Evolutionary conservation across 495 filamentous ascomycete genomes (phyloP).

Genomic region (Entonaema liquescens): DNA sequence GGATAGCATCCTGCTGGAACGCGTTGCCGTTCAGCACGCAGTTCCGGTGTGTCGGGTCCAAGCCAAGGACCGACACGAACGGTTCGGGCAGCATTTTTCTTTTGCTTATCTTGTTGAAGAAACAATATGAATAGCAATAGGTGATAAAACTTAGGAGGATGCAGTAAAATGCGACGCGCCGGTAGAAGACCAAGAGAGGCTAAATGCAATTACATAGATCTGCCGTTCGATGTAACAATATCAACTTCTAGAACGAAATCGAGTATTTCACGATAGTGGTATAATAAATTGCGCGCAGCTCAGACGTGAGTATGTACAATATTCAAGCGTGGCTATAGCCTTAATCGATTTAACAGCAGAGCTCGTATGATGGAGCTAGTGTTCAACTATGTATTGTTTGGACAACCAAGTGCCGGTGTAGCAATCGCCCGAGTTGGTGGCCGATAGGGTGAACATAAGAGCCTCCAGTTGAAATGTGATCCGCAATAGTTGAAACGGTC

Average conservation of each 20-base stretch:
- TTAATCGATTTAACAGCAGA: conserved; percentile 1
- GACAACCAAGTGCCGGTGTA: conserved; percentile 30
- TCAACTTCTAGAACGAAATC: conserved; percentile 25
- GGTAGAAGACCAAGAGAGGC: conserved; percentile 22
- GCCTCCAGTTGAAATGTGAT: conserved; percentile 13
- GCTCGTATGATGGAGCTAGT: conserved; percentile 18
- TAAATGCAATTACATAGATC: conserved; percentile 28
- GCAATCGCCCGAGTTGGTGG: conserved; percentile 35
- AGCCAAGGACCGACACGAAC: conserved; percentile 45
- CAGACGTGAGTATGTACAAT: not conserved
- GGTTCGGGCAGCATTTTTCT: conserved; percentile 43
- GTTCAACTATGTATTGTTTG: conserved; percentile 8
- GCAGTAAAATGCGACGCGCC: conserved; percentile 4
- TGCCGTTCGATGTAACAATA: conserved; percentile 13
- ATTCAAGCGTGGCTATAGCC: not conserved
- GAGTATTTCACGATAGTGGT: conserved; percentile 19
- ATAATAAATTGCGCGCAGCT: conserved; percentile 28
- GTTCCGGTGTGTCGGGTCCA: conserved; percentile 49
- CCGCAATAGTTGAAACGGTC: conserved; percentile 13
- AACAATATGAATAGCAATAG: not conserved
- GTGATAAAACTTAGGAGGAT: conserved; percentile 4
- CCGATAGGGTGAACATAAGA: conserved; percentile 24
- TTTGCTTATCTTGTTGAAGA: not conserved
- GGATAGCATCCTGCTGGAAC: conserved; percentile 55
- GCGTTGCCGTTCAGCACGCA: conserved; percentile 54